A percentile compares a stretch with the other conserved stretches of the same genome.
Conservation (phyloP, 805 yeast species). For the Yarrowia keelungensis region DNA sequence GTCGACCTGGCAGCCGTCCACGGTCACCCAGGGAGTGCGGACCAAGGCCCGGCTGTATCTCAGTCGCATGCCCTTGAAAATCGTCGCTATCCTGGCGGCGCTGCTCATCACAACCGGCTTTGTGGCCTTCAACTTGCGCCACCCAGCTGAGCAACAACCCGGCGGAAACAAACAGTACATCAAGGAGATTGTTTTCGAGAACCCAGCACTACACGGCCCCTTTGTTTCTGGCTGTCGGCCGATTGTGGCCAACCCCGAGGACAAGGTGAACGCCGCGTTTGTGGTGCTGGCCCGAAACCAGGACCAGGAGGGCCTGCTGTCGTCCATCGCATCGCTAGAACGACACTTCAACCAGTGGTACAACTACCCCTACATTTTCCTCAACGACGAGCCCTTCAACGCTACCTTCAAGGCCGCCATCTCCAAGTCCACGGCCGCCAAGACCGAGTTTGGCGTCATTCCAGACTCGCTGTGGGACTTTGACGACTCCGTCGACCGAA, state of each 20-base stretch:
- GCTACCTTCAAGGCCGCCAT: constrained; percentile 67
- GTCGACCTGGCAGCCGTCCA: constrained; percentile 18
- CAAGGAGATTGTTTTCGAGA: constrained; percentile 19
- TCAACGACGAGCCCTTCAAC: constrained; percentile 79
- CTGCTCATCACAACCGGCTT: constrained; percentile 33
- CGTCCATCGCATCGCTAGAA: constrained; percentile 77
- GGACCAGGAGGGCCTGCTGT: constrained; percentile 78
- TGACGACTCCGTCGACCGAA: constrained; percentile 56
- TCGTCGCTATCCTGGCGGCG: constrained; percentile 12
- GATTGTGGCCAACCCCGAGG: constrained; percentile 23
- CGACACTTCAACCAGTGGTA: constrained; percentile 93
- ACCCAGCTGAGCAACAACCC: constrained; percentile 26
- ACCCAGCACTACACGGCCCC: constrained; percentile 38
- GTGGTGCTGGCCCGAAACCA: constrained; percentile 83
- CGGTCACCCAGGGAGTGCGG: constrained; percentile 19
- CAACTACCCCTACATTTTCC: constrained; percentile 88
- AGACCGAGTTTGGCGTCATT: constrained; percentile 75
- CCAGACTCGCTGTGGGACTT: constrained; percentile 73
- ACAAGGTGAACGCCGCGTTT: constrained; percentile 69
- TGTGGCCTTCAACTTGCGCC: constrained; percentile 20
- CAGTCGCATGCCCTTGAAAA: constrained; percentile 16
- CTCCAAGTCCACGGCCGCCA: constrained; percentile 59
- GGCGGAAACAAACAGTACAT: constrained; percentile 23
- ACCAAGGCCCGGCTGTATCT: constrained; percentile 4
- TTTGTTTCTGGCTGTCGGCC: constrained; percentile 34